Evolutionary conservation across 2,329 filamentous ascomycete species (phyloP), one percentile per base, ranked within the genome.

Genomic region (Biscogniauxia marginata): DNA sequence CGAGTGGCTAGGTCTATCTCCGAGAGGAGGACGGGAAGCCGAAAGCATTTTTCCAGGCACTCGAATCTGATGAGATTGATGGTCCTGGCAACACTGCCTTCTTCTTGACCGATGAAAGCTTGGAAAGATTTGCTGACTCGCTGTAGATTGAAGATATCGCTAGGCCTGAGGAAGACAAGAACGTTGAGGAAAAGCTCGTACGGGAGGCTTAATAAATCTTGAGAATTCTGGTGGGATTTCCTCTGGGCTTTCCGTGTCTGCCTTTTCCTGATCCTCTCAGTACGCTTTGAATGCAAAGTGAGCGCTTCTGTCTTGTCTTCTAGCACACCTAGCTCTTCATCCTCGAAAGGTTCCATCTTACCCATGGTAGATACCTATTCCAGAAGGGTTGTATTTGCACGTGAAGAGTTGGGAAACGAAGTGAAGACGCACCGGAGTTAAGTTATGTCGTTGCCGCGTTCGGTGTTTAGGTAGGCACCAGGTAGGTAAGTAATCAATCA

Each of bases 151-250:
- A 82, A 74, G 19, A 85, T 62, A 46, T 85, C 81, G 68, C 76
- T 79, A 0, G 83, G 81, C 0, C 62, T 70, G 7, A 84, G 70
- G 18, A 74, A 64, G n/a, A 67, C 63, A 1, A 85, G 57, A 16
- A 84, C 75, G 39, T 77, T 72, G 23, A 80, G 66, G 3, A 84
- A 57, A 1, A 85, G 69, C 65, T 85, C 83, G 16, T 77, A 76
- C 0, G 83, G 83, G 0, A 85, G 72, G 57, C 78, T 74, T 20
- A 78, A 61, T 9, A 84, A 67, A 24, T 73, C 69, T 18, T 61
- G 68, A 25, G 70, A 19, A 46, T 34, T 64, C 49, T 63, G 59
- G 24, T 67, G 65, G 22, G 63, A 65, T 4, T 63, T 65, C 56
- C 71, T 74, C 62, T 71, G 71, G 7, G 58, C 57, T 53, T 70